A percentile compares a stretch with the other conserved stretches of the same genome.
Conservation (phyloP, 2,329 filamentous ascomycete species). For the Stagonosporopsis vannaccii region DNA sequence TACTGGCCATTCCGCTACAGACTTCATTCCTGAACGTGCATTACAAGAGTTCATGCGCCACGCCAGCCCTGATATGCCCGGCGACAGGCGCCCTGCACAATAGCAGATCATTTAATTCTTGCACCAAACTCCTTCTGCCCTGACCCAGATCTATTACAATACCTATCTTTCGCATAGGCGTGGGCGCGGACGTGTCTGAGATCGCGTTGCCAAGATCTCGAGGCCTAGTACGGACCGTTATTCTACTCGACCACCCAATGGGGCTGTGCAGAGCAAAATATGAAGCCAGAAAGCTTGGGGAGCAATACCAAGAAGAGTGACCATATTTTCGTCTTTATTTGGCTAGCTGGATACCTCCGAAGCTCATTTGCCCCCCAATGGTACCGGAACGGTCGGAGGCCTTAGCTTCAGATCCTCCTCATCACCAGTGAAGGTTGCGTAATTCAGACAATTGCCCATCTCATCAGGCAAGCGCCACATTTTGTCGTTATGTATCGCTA, state of each 20-base stretch:
- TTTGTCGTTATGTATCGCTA: neutral
- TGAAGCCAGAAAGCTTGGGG: neutral
- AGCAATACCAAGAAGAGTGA: neutral
- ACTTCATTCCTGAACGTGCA: too few species aligned
- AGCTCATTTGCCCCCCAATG: neutral
- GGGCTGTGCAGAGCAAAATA: neutral
- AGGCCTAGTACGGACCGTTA: neutral
- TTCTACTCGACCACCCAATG: neutral
- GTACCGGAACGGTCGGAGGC: neutral
- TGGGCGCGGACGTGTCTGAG: neutral
- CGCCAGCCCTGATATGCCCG: too few species aligned
- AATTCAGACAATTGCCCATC: slow-evolving; percentile 17
- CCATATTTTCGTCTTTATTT: neutral
- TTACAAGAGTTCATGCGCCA: too few species aligned
- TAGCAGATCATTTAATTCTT: too few species aligned
- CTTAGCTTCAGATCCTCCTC: slow-evolving; percentile 10
- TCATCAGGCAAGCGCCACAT: slow-evolving; percentile 14
- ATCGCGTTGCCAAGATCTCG: neutral
- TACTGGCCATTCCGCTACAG: too few species aligned
- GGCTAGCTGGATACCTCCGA: neutral
- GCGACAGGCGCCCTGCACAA: too few species aligned
- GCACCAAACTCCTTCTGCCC: neutral
- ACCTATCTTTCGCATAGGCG: neutral
- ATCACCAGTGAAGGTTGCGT: slow-evolving; percentile 11
- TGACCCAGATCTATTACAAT: neutral